Percentiles rank a stretch among this genome's conserved stretches.
phyloP scores from a whole-genome alignment of 2,329 filamentous ascomycete genomes.

The Fusarium nygamai region DNA sequence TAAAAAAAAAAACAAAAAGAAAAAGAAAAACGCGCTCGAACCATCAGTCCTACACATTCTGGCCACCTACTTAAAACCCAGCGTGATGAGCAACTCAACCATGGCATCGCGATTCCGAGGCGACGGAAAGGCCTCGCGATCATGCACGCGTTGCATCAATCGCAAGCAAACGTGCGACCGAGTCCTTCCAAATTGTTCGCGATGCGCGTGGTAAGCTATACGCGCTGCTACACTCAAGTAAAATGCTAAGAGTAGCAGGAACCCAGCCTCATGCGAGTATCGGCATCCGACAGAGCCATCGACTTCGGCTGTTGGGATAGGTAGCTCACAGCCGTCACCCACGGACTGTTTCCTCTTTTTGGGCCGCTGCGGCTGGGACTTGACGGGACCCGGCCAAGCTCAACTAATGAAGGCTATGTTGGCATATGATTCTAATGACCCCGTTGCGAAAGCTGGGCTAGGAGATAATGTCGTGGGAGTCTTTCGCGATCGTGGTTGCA shows the following conservation, averaged over 20 bases:
- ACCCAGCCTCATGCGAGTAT: not conserved
- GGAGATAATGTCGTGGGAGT: rapidly evolving
- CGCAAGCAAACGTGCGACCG: slow-evolving; percentile 8
- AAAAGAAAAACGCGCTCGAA: not conserved
- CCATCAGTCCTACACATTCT: too few relatives aligned
- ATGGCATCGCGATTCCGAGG: not conserved
- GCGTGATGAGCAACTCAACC: not conserved
- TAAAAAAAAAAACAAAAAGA: not conserved
- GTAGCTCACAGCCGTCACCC: not conserved
- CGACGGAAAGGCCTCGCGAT: not conserved
- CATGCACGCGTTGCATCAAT: not conserved
- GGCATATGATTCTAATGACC: not conserved
- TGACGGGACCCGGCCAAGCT: not conserved
- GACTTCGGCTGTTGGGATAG: too few relatives aligned
- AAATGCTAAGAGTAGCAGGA: not conserved
- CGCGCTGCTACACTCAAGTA: too few relatives aligned
- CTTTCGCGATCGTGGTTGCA: not conserved
- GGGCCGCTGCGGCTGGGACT: not conserved
- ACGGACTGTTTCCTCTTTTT: not conserved
- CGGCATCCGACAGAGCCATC: not conserved
- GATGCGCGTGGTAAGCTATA: not conserved
- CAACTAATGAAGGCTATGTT: not conserved
- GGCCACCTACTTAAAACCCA: too few relatives aligned
- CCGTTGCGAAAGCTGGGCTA: not conserved
- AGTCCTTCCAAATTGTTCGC: not conserved